A percentile compares a stretch with the other conserved stretches of the same genome.
Conservation (phyloP, 345 rosid species). For the Reutealis trisperma region DNA sequence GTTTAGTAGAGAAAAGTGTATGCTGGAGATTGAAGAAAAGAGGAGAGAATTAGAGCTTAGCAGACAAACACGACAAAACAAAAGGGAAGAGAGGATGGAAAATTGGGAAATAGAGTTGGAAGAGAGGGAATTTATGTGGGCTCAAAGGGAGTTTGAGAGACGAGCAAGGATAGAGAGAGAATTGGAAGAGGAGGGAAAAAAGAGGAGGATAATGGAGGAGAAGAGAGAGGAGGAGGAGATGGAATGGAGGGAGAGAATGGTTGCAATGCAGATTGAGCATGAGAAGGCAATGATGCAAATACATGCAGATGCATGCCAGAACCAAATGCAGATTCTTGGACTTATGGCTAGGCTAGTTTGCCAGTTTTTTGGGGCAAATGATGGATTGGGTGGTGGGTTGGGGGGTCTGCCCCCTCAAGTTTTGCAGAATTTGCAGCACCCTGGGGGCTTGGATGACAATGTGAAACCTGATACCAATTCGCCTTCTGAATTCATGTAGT, state of each 20-base stretch:
- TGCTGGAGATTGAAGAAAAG: conserved; percentile 42
- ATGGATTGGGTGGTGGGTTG: conserved; percentile 53
- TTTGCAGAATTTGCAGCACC: conserved; percentile 69
- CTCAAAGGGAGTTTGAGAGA: conserved; percentile 48
- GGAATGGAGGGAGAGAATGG: conserved; percentile 70
- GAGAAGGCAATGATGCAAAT: conserved; percentile 74
- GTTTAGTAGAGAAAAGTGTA: conserved; percentile 41
- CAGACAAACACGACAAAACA: conserved; percentile 31
- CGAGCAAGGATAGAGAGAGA: conserved; percentile 51
- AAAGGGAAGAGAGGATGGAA: conserved; percentile 48
- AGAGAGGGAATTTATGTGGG: conserved; percentile 50
- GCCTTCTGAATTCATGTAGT: conserved; percentile 66
- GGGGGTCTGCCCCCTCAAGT: conserved; percentile 63
- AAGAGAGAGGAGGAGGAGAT: conserved; percentile 76
- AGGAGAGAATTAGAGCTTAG: conserved; percentile 45
- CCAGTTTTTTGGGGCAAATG: conserved; percentile 61
- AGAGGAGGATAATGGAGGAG: conserved; percentile 60
- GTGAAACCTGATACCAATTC: conserved; percentile 68
- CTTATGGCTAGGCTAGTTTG: conserved; percentile 63
- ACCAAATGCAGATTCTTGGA: conserved; percentile 71
- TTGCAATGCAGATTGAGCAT: conserved; percentile 65
- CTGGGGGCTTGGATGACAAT: conserved; percentile 51
- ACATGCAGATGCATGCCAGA: conserved; percentile 72
- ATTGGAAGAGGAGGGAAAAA: conserved; percentile 48
- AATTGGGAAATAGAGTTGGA: conserved; percentile 54